Base-by-base conservation (phyloP, 78 protist genomes). In the Salpingoeca rosetta region DNA sequence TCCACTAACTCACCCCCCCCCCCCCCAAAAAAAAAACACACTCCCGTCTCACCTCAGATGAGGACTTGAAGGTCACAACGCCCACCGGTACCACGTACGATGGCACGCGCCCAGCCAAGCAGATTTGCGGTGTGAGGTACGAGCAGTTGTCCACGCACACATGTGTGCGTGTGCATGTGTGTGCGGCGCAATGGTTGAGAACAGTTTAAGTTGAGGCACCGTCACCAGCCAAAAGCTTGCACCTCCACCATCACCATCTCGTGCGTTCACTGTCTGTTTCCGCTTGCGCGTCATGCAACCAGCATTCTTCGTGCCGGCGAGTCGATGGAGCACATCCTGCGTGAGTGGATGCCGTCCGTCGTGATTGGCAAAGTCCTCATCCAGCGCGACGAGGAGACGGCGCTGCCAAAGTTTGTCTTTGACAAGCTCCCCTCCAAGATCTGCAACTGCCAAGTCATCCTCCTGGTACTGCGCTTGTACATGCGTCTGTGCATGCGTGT, bases 361-460 rank as follows among this genome's bases (percentile, higher is more conserved):
- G 83, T 87, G 65, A 86, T 91, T 10, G 91, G 91, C 57, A 91
- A 91, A 51, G 83, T 91, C 83, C 90, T 91, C 78, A 91, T 91
- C 65, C 93, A 91, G 84, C 76, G 91, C 28, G 85, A 88, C 45
- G 90, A 91, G 85, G 26, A 2, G 31, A 86, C 91, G 2, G 82
- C 81, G 31, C 22, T 26, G 44, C 89, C 91, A 0, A 76, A 85
- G 73, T 25, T 80, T 31, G 28, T 2, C 41, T 75, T 3, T 37
- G 37, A 2, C 42, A 75, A 72, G 35, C 76, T 72, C 35, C 76
- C 76, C 35, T 2, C 17, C 37, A 27, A 72, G 36, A 72, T 72
- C 35, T 28, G 10, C 37, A 26, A 72, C 10, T 27, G 76, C 37
- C 2, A 10, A 2, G 76, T 72, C 35, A 7, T 72, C 76, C 76